These are phyloP conservation scores for Medicago lupulina DNA, from an alignment of 306 rosid species.

Conservation along the genomic window DNA sequence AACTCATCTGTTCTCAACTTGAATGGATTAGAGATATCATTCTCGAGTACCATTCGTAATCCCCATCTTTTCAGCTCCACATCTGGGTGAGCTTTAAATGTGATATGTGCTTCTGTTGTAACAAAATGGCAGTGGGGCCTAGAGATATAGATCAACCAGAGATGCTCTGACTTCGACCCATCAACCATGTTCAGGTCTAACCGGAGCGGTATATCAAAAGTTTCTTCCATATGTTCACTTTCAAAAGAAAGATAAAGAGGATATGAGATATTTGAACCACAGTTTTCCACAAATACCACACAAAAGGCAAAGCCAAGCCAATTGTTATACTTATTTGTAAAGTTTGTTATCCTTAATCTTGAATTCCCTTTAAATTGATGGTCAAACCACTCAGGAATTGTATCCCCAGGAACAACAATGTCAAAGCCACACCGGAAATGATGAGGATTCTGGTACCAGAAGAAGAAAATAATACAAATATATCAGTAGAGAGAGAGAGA, in stretches of 20 bases:
- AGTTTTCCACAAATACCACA: not conserved
- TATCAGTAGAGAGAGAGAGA: not conserved
- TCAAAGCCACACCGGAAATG: not conserved
- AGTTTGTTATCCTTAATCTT: not conserved
- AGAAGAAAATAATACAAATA: no score
- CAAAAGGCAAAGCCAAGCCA: not conserved
- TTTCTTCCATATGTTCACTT: constrained; percentile 22
- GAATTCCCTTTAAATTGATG: not conserved
- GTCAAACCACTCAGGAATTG: not conserved
- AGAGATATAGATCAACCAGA: constrained; percentile 29
- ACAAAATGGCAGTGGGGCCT: constrained; percentile 15
- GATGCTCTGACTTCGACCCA: not conserved
- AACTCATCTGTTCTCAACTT: not conserved
- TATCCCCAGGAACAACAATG: not conserved
- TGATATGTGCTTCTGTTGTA: constrained; percentile 7
- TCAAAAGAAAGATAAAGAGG: constrained; percentile 34
- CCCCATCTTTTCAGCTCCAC: not conserved
- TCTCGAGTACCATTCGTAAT: not conserved
- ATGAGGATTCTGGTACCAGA: not conserved
- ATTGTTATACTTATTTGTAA: no score
- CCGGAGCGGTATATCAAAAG: not conserved
- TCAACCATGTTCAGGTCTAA: not conserved
- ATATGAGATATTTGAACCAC: not conserved
- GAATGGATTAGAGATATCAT: not conserved
- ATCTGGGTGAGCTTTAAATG: constrained; percentile 19